Base-by-base conservation (phyloP, 1,284 basidiomycete species). In the Pseudozyma sp. region DNA sequence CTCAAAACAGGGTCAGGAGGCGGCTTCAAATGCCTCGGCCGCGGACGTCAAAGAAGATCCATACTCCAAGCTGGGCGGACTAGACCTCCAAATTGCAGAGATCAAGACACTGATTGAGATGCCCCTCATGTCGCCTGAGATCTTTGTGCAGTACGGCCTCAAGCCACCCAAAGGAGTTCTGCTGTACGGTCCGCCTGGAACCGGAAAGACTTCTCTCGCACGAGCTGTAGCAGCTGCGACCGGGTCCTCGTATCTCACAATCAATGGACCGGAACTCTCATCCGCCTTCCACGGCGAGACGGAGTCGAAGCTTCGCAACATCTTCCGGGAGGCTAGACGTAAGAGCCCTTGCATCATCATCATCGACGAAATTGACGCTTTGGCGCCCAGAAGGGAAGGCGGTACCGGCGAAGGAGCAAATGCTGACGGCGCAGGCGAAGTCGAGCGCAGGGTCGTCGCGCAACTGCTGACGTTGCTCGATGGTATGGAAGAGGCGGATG, bases 211-310 rank as follows among this genome's bases (percentile, higher is more conserved):
- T 11, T 78, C 80, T 5, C 70, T 85, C 5, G 84, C 84, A 10
- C 75, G 78, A 18, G 78, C 80, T 5, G 81, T 81, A 3, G 78
- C 82, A 1, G 63, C 77, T 44, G 81, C 84, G 3, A 70, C 78
- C 12, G 70, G 74, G 5, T 79, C 78, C 10, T 73, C 79, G 4
- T 77, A 78, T n/a, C 69, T 80, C 52, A 79, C 66, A 18, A 92
- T 98, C 82, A 96, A 97, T 76, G 97, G 97, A 0, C 94, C 97
- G 3, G 95, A 97, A 84, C 90, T 99, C 16, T 93, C 92, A 0
- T 94, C 93, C 13, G 93, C 94, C 0, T 98, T 93, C 82, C 96
- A 98, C 80, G 96, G 96, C 45, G 96, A 99, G 87, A 97, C 95
- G 1, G 96, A 99, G 85, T 90, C 93, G 4, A 91, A 92, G 68